Conservation (phyloP, 2,329 filamentous ascomycete genomes). For the Talaromyces verruculosus region DNA sequence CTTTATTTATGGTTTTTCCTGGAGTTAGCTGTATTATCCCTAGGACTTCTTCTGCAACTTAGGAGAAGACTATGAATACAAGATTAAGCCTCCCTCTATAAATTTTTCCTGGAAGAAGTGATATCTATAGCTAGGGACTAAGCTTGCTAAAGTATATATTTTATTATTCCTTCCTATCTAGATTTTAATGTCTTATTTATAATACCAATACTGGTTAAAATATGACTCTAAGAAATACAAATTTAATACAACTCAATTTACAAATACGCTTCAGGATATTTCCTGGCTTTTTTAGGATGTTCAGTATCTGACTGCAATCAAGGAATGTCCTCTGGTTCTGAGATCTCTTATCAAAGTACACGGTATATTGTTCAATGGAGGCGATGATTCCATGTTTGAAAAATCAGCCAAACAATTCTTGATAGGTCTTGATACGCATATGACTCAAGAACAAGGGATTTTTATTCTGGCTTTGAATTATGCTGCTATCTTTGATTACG, state of each 20-base stretch:
- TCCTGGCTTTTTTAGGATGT: too few species aligned
- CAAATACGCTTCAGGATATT: conserved; percentile 13
- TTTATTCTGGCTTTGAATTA: too few species aligned
- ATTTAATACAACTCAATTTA: conserved; percentile 37
- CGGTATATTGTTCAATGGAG: too few species aligned
- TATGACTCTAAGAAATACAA: conserved; percentile 33
- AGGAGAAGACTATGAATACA: conserved; percentile 56
- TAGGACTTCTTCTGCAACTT: conserved; percentile 52
- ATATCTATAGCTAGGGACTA: conserved; percentile 51
- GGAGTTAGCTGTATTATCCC: conserved; percentile 52
- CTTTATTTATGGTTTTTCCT: conserved; percentile 55
- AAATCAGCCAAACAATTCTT: too few species aligned
- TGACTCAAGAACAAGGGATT: too few species aligned
- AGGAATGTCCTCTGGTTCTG: too few species aligned
- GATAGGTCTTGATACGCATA: too few species aligned
- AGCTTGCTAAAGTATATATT: conserved; percentile 44
- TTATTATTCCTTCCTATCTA: background rate
- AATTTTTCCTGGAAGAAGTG: conserved; percentile 50
- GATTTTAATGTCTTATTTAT: background rate
- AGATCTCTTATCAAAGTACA: too few species aligned
- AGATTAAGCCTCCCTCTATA: conserved; percentile 53
- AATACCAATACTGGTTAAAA: conserved; percentile 43
- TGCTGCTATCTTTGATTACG: too few species aligned
- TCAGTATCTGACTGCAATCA: too few species aligned
- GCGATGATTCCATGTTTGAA: too few species aligned